Base-by-base conservation (phyloP, 345 rosid species). In the Trapa incisa region DNA sequence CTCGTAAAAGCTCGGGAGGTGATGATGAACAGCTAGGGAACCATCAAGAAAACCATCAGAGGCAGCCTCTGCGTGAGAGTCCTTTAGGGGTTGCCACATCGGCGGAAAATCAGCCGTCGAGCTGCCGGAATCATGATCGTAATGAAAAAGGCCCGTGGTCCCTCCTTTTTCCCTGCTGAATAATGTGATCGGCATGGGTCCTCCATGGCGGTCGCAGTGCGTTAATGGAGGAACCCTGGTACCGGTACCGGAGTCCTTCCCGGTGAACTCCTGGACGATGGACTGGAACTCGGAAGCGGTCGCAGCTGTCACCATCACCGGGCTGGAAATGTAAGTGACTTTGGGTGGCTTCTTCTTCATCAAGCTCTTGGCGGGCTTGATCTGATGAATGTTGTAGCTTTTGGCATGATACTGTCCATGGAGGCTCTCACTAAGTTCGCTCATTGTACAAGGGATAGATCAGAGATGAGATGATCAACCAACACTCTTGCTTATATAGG, bases 221-320 rank as follows among this genome's bases (percentile, higher is more conserved):
- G 29, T 22, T 22, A 22, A 22, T 22, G 29, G 29, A 22, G 29
- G 29, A 22, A 22, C 29, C 29, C 29, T 0, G 29, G 29, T 54
- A 7, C 35, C 61, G 14, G 69, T 22, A 1, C 70, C 56, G 16
- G 85, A 81, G 64, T 83, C 61, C 66, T 77, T 77, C 9, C 87
- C 85, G 1, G 85, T 83, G 16, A 83, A 67, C 67, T 79, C 80
- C 61, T 83, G 87, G 69, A 83, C 87, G 2, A 83, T 75, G 0
- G 83, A 74, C 12, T 79, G 73, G 72, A 83, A 83, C 77, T 83
- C 83, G 0, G 79, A 68, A 17, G 80, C 78, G 57, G 43, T 77
- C 60, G 71, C 58, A 9, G 75, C 83, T 57, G 68, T 79, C 61
- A 83, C 75, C 77, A 77, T 60, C 70, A 77, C 71, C 1, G 87